Evolutionary conservation across 805 yeast genomes (phyloP).

Genomic region (Wickerhamiella sergipiensis): DNA sequence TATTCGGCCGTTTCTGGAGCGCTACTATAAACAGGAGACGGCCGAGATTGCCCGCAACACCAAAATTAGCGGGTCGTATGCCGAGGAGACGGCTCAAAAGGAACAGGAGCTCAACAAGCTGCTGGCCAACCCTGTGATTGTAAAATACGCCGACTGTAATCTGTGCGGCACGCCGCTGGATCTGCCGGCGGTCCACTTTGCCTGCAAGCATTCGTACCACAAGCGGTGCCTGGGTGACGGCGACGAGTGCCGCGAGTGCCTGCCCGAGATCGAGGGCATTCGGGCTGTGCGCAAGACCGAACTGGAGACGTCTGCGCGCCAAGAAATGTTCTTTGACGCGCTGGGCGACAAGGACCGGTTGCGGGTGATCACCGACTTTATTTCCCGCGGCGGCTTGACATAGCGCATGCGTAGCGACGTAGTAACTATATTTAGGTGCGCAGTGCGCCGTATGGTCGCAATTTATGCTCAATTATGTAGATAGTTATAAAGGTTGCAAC

Average conservation of each 20-base stretch:
- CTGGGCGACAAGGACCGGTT: conserved; percentile 49
- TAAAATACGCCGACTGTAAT: conserved; percentile 52
- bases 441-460: too few relatives aligned
- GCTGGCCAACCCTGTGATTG: conserved; percentile 33
- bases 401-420: too few relatives aligned
- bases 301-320: conserved; percentile 44
- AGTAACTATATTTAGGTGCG: too few relatives aligned
- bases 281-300: conserved; percentile 46
- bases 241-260: conserved; percentile 60
- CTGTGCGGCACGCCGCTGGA: conserved; percentile 55
- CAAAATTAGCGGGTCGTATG: conserved; percentile 53
- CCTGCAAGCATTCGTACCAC: conserved; percentile 79
- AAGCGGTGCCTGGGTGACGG: conserved; percentile 45
- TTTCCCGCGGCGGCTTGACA: conserved; percentile 73
- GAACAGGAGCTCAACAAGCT: conserved; percentile 40
- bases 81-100: conserved; percentile 46
- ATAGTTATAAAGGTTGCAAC: too few relatives aligned
- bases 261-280: conserved; percentile 55
- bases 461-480: too few relatives aligned
- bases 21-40: conserved; percentile 43
- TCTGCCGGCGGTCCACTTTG: conserved; percentile 69
- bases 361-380: conserved; percentile 62
- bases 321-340: conserved; percentile 47
- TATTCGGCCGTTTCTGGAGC: conserved; percentile 53
- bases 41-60: conserved; percentile 56